Base-by-base conservation (phyloP, 495 filamentous ascomycete genomes). In the Glonium stellatum region DNA sequence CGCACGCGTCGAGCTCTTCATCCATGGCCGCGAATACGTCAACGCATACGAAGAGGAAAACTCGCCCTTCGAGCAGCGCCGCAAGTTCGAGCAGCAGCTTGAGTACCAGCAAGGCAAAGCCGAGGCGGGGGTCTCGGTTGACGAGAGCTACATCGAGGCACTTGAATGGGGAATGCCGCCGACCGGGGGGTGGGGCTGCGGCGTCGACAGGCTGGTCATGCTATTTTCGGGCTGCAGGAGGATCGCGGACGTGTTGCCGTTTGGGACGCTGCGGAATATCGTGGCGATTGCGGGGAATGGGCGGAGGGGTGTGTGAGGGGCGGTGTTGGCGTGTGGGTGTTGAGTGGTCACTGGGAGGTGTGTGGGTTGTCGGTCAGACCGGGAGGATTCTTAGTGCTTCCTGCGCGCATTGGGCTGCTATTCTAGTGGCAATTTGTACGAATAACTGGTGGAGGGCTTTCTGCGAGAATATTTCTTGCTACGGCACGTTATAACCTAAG, bases 41-140 rank as follows among this genome's bases (percentile, higher is more conserved):
- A 98, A 98, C 71, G 89, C 87, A 67, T 98, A 98, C 76, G 93
- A 98, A 74, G 93, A 98, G 75, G 93, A 98, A 73, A 98, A 97
- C 73, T 88, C 88, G 47, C 95, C 93, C 0, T 84, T 84, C 31
- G 88, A 87, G 59, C 93, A 98, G 72, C 79, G 89, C 22, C 78
- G 84, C 54, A 98, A 97, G 71, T 92, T 98, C 56, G 72, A 79
- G 58, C 77, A 81, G 59, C 86, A 88, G 67, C 60, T 82, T 3
- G 70, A 73, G 27, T 80, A 66, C 36, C 62, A 69, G 5, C 54
- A 66, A 5, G 61, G 51, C 1, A 62, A 64, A n/a, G 54, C 19
- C 1, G 71, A 72, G 42, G 67, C 58, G n/a, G 44, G 58, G n/a
- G 69, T 71, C 1, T 72, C 62, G 12, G 71, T 96, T 12, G 93